Conservation (phyloP, 23 red algal genomes). For the Cyanidiococcus yangmingshanensis region DNA sequence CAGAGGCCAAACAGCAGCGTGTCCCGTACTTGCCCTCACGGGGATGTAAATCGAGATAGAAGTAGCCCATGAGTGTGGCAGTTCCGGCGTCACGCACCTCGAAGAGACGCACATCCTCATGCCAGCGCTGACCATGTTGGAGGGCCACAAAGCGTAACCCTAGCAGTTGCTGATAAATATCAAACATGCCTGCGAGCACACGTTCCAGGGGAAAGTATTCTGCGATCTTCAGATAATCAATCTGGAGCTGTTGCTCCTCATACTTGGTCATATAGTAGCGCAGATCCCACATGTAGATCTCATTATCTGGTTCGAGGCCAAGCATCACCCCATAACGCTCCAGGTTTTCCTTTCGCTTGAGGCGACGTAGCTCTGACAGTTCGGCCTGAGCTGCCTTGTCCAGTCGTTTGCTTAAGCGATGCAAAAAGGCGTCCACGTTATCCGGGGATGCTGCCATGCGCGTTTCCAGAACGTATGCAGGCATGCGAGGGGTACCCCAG, state of each 20-base stretch:
- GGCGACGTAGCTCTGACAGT: constrained; percentile 6
- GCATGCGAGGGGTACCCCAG: constrained; percentile 9
- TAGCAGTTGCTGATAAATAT: constrained; percentile 8
- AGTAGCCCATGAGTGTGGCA: constrained; percentile 37
- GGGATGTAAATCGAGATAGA: constrained; percentile 76
- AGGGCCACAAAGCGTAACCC: constrained; percentile 3
- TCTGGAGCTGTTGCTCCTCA: constrained; percentile 13
- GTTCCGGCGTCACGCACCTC: neutral
- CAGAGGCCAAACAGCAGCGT: constrained; percentile 41
- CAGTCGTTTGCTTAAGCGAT: neutral
- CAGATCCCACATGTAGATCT: constrained; percentile 5
- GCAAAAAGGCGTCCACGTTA: neutral
- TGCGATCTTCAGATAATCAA: neutral
- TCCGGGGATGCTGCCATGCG: constrained; percentile 8
- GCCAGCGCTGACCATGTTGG: neutral
- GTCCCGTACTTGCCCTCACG: constrained; percentile 73
- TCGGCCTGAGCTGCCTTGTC: neutral
- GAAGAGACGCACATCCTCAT: constrained; percentile 13
- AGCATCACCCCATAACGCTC: neutral
- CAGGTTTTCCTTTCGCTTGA: neutral
- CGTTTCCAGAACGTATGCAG: constrained; percentile 11
- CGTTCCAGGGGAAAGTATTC: constrained; percentile 12
- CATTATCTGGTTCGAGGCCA: neutral
- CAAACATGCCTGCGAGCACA: neutral
- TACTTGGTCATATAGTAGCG: constrained; percentile 17